Evolutionary conservation across 129 eudicot genomes (phyloP).

Genomic region (Chrysanthemum lavandulifolium): DNA sequence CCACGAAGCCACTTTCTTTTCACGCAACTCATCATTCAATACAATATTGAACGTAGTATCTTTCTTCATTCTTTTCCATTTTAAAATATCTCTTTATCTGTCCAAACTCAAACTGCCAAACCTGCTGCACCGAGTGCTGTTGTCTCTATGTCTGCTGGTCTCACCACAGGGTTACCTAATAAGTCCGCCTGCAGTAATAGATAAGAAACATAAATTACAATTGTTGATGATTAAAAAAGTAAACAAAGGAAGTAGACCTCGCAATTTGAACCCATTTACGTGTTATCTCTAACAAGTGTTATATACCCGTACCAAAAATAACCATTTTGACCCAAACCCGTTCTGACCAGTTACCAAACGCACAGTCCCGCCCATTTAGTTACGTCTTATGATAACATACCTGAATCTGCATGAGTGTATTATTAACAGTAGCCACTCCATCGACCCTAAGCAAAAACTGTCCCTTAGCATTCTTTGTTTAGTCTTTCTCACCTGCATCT

Average conservation of each 20-base stretch:
- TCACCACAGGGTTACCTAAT: constrained; percentile 73
- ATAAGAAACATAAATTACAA: background rate
- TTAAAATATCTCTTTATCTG: constrained; percentile 66
- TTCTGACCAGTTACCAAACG: constrained; percentile 13
- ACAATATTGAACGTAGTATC: constrained; percentile 51
- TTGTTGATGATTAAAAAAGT: background rate
- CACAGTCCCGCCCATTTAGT: background rate
- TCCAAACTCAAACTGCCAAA: constrained; percentile 87
- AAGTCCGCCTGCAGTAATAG: constrained; percentile 64
- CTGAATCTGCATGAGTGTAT: constrained; percentile 95
- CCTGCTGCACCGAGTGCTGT: constrained; percentile 98
- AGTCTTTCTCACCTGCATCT: constrained; percentile 77
- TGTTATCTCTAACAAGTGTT: background rate
- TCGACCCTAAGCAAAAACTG: constrained; percentile 87
- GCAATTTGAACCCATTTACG: background rate
- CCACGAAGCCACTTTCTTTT: constrained; percentile 89
- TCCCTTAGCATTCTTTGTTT: constrained; percentile 57
- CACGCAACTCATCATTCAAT: constrained; percentile 56
- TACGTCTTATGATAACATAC: constrained; percentile 25
- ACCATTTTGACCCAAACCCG: background rate
- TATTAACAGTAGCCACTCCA: constrained; percentile 89
- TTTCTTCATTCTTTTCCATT: constrained; percentile 66
- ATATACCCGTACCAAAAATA: background rate
- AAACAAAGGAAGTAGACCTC: background rate
- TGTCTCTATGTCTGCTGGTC: constrained; percentile 91